phyloP scores from a whole-genome alignment of 2,329 filamentous ascomycete genomes.

The Peltaster fructicola region DNA sequence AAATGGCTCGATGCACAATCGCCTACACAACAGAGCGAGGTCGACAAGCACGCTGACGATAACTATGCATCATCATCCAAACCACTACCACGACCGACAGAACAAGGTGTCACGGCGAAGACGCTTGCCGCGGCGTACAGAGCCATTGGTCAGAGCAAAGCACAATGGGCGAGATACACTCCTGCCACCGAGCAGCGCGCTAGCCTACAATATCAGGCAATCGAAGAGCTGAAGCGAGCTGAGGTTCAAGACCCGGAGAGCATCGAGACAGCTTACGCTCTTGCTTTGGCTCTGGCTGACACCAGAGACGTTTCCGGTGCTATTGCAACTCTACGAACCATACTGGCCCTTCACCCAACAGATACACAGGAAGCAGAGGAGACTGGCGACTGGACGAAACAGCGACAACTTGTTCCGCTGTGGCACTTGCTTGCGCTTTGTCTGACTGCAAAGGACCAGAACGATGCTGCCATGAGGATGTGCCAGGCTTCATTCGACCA shows the following conservation, averaged over 20 bases:
- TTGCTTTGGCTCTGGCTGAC: conserved; percentile 76
- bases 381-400: conserved; percentile 1
- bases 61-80: conserved; percentile 12
- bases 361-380: conserved; percentile 9
- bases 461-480: conserved; percentile 57
- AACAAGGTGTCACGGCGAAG: conserved; percentile 34
- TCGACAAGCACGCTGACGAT: conserved; percentile 7
- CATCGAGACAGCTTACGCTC: conserved; percentile 58
- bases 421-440: conserved; percentile 86
- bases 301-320: conserved; percentile 63
- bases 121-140: conserved; percentile 59
- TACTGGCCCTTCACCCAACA: conserved; percentile 36
- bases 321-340: conserved; percentile 58
- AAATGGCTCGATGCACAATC: conserved; percentile 51
- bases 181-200: conserved; percentile 54
- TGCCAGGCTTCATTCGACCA: conserved; percentile 88
- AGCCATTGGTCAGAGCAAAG: conserved; percentile 69
- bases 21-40: conserved; percentile 9
- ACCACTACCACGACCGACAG: conserved; percentile 14
- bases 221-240: conserved; percentile 50
- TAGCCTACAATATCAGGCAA: conserved; percentile 59
- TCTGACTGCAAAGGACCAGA: conserved; percentile 74
- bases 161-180: conserved; percentile 72
- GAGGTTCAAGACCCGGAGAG: conserved; percentile 30
- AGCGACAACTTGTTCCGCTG: conserved; percentile 49